phyloP scores from a whole-genome alignment of 2,329 filamentous ascomycete genomes.

The Ceratocystis harringtonii region DNA sequence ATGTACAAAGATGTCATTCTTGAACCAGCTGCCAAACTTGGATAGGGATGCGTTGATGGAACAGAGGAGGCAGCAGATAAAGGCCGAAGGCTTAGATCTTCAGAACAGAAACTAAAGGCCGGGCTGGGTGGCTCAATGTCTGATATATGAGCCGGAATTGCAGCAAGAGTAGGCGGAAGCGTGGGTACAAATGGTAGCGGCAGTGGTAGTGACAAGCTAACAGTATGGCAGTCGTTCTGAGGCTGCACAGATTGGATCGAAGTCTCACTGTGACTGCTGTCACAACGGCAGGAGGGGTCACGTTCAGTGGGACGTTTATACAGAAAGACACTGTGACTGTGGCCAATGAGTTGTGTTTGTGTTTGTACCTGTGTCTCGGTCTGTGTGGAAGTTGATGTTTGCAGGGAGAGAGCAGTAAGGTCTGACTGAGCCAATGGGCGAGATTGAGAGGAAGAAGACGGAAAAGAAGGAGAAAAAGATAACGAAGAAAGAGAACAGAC shows the following conservation, averaged over 20 bases:
- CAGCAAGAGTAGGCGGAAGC: background rate
- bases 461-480: background rate
- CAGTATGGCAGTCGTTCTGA: background rate
- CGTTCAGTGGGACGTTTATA: background rate
- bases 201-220: too few species aligned
- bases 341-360: slow-evolving; percentile 1
- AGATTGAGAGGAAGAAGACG: background rate
- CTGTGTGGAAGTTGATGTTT: slow-evolving; percentile 1
- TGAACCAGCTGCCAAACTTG: background rate
- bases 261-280: slow-evolving; percentile 6
- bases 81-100: slow-evolving; percentile 7
- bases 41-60: slow-evolving; percentile 1
- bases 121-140: slow-evolving; percentile 11
- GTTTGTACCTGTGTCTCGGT: slow-evolving; percentile 11
- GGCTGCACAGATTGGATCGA: slow-evolving; percentile 5
- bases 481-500: background rate
- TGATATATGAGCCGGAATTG: background rate
- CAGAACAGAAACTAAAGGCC: slow-evolving; percentile 13
- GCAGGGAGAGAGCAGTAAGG: background rate
- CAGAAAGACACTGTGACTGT: background rate
- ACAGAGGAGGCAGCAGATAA: background rate
- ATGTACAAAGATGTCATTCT: background rate
- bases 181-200: background rate
- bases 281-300: background rate
- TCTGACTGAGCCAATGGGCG: background rate